Percentiles rank a stretch among this genome's conserved stretches.
These are phyloP conservation scores for Persicaria maculosa DNA, from an alignment of 148 eudicot genomes.

Conservation along the genomic window DNA sequence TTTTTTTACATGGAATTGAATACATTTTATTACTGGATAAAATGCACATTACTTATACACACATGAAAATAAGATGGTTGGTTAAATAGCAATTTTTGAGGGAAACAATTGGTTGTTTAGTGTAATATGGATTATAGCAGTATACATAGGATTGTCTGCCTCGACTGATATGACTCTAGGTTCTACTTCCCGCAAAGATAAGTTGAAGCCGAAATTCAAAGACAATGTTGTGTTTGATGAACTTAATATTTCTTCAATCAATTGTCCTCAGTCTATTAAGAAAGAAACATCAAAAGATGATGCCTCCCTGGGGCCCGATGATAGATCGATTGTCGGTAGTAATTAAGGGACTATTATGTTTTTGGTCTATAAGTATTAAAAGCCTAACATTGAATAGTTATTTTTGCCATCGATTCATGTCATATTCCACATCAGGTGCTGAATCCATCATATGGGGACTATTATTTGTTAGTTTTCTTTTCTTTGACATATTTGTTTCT, in stretches of 20 bases:
- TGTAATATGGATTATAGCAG: too few species aligned
- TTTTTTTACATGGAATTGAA: too few species aligned
- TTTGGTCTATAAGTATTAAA: neutral
- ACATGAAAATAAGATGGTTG: too few species aligned
- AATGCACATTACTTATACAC: too few species aligned
- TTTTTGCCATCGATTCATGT: neutral
- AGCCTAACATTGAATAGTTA: neutral
- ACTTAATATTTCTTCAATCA: slow-evolving; percentile 17
- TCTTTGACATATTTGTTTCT: neutral
- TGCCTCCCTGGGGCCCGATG: slow-evolving; percentile 29
- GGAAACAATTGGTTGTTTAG: too few species aligned
- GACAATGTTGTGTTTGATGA: slow-evolving; percentile 11
- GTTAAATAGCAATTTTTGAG: too few species aligned
- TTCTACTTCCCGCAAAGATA: slow-evolving; percentile 14
- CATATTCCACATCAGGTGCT: neutral
- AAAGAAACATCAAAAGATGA: slow-evolving; percentile 25
- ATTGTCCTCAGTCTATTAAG: slow-evolving; percentile 17
- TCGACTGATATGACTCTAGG: slow-evolving; percentile 15
- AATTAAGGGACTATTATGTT: slow-evolving; percentile 14
- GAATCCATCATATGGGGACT: neutral
- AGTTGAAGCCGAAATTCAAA: slow-evolving; percentile 17
- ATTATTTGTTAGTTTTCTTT: neutral
- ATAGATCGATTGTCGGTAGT: slow-evolving; percentile 28
- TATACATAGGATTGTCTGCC: slow-evolving; percentile 16
- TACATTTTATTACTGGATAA: too few species aligned